A percentile compares a stretch with the other conserved stretches of the same genome.
Evolutionary conservation across 2,329 filamentous ascomycete species (phyloP).

Genomic region (Pyrenophora tritici-repentis): DNA sequence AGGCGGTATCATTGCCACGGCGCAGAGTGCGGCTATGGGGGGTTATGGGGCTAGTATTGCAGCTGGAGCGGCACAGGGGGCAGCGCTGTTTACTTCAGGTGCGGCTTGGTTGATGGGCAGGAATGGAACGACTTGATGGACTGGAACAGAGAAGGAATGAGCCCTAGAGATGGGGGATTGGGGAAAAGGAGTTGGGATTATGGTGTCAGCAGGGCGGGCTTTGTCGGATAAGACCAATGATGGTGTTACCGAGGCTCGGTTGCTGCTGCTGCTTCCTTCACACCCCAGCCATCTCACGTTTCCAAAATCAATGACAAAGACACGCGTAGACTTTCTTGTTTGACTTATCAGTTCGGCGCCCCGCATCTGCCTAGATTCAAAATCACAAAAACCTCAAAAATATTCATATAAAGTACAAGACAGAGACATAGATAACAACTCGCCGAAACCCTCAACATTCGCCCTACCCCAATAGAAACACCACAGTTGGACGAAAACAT

Average conservation of each 20-base stretch:
- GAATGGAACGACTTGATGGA: not conserved
- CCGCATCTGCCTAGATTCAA: no score
- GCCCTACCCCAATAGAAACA: not conserved
- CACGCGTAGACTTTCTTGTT: no score
- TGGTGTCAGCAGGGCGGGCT: no score
- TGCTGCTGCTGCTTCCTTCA: no score
- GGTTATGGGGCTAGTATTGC: constrained; percentile 35
- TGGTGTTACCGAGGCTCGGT: not conserved
- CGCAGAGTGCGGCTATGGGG: constrained; percentile 42
- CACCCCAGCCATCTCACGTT: no score
- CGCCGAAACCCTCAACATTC: not conserved
- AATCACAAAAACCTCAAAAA: no score
- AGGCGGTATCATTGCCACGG: constrained; percentile 27
- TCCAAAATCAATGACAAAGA: no score
- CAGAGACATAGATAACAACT: no score
- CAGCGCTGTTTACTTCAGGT: constrained; percentile 22
- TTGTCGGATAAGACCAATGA: not conserved
- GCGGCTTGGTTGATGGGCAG: constrained; percentile 15
- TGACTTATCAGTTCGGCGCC: no score
- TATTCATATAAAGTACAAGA: no score
- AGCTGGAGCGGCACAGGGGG: constrained; percentile 25
- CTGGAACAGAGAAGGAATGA: no score
- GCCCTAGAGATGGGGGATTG: not conserved
- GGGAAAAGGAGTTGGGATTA: not conserved
- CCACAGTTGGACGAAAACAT: no score